These are phyloP conservation scores for Lenwebbia sp. DNA, from an alignment of 345 rosid species.

Conservation along the genomic window DNA sequence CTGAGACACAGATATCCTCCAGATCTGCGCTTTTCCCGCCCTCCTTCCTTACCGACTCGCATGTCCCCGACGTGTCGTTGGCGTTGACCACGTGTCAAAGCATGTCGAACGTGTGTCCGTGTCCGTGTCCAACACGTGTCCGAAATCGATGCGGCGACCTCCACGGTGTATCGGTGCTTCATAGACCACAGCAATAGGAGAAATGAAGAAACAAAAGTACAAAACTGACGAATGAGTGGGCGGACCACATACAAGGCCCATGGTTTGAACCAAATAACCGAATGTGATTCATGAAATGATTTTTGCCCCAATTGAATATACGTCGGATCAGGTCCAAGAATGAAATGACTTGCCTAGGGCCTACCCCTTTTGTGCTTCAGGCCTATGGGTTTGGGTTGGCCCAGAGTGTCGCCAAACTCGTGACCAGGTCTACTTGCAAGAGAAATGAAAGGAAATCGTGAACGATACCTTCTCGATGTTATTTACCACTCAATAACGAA, in stretches of 20 bases:
- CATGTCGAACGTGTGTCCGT: no score
- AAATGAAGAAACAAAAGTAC: background rate
- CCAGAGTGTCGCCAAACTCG: background rate
- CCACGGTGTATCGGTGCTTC: no score
- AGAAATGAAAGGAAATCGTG: background rate
- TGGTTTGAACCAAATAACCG: background rate
- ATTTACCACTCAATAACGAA: no score
- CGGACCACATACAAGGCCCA: background rate
- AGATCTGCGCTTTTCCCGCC: no score
- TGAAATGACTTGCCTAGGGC: background rate
- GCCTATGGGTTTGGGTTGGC: background rate
- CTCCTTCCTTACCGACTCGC: no score
- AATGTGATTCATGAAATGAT: background rate
- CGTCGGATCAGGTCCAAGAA: background rate
- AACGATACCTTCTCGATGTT: background rate
- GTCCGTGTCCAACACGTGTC: no score
- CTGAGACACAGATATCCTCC: no score
- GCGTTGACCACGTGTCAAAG: no score
- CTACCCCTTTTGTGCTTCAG: background rate
- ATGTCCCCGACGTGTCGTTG: no score
- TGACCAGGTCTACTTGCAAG: background rate
- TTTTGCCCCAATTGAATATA: rapidly evolving
- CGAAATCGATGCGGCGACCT: no score
- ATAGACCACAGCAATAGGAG: background rate
- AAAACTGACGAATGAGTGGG: background rate